Base-by-base conservation (phyloP, 2,329 filamentous ascomycete genomes). In the Diplodia corticola region DNA sequence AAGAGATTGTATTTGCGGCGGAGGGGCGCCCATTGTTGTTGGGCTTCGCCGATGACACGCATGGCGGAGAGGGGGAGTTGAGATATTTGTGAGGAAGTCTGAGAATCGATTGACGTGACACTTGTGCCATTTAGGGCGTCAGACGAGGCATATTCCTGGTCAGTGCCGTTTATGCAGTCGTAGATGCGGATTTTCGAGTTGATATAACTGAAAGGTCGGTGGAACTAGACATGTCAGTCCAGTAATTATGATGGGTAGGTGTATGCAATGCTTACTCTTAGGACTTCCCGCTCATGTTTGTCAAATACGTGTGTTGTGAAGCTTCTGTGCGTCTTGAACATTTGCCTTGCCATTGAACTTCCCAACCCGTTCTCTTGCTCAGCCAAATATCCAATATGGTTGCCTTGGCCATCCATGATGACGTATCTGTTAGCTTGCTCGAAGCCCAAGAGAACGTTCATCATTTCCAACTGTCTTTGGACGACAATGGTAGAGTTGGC, bases 231-330 rank as follows among this genome's bases (percentile, higher is more conserved):
- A 9, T 20, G 48, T 66, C 28, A 40, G 48, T 24, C 20, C 83
- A 69, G 30, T 10, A 89, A 88, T 74, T 82, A 64, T 3, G 15
- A 20, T 51, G 10, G 3, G n/a, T 37, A 48, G 15, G 22, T 3
- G 5, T 4, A 24, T 20, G 17, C 17, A 22, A 35, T 15, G 17
- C 50, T 75, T 67, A 77, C 82, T 79, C 75, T 76, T 61, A 89
- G 74, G 7, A 89, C 83, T 73, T 89, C 87, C 69, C 82, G 83
- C 71, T 86, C 84, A 48, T 86, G 77, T 63, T 78, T 79, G 70
- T 89, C 87, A 74, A 89, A 89, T 2, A 89, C 85, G 74, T 89
- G 85, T 5, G 86, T 86, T 15, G 86, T 88, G 68, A 89, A 89
- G 67, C 85, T 84, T 49, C 87, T 79, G 73, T 89, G 87, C 2